Evolutionary conservation across 768 basidiomycete species (phyloP).

Genomic region (Leucocoprinus birnbaumii): DNA sequence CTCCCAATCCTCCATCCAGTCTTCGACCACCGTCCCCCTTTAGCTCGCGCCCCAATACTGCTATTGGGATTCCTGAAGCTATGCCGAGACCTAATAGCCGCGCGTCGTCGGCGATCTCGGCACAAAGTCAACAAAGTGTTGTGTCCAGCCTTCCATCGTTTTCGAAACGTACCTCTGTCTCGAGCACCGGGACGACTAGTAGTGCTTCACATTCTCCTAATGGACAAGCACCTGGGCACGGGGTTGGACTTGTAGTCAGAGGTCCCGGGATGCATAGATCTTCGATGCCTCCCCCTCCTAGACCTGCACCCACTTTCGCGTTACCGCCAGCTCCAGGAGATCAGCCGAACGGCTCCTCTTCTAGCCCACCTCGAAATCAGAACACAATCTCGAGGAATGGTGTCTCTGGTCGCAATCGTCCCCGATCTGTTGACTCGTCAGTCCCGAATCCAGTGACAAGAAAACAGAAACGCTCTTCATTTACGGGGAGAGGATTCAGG

Average conservation of each 20-base stretch:
- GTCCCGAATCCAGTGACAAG: constrained; percentile 13
- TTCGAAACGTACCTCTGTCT: constrained; percentile 50
- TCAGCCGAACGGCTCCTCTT: constrained; percentile 16
- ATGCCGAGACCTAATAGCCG: constrained; percentile 33
- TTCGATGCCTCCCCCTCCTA: constrained; percentile 71
- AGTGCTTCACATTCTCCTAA: constrained; percentile 16
- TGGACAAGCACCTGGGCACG: constrained; percentile 9
- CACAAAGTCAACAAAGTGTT: constrained; percentile 38
- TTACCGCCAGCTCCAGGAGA: constrained; percentile 62
- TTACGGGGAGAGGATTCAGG: constrained; percentile 54
- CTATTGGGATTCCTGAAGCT: constrained; percentile 19
- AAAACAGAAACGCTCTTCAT: constrained; percentile 48
- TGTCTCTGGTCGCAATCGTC: constrained; percentile 10
- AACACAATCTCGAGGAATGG: not conserved
- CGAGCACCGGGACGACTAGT: constrained; percentile 41
- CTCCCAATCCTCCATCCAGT: constrained; percentile 34
- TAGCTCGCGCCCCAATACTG: not conserved
- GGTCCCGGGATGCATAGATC: constrained; percentile 36
- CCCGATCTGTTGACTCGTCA: constrained; percentile 19
- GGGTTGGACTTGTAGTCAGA: not conserved
- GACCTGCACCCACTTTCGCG: constrained; percentile 68
- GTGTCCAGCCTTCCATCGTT: constrained; percentile 46
- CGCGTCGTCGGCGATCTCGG: constrained; percentile 34
- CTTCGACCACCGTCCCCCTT: not conserved
- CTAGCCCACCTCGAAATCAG: not conserved